Evolutionary conservation across 2,329 filamentous ascomycete genomes (phyloP).

Genomic region (Penicillium freii): DNA sequence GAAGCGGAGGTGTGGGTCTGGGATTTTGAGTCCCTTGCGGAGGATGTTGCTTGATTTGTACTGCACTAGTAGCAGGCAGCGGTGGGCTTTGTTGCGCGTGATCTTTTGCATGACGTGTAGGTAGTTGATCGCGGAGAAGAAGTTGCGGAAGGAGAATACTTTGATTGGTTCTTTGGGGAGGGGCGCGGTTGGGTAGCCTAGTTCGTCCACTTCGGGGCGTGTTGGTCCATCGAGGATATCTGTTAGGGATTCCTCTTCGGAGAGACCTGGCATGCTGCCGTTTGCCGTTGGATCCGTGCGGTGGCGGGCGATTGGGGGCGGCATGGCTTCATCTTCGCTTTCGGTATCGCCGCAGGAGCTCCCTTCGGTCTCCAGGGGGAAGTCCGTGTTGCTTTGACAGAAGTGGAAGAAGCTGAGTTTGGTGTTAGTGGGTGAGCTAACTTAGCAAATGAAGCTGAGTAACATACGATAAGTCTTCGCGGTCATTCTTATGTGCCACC

Average conservation of each 20-base stretch:
- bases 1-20: conserved; percentile 79
- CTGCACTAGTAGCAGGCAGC: conserved; percentile 87
- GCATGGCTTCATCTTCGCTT: conserved; percentile 70
- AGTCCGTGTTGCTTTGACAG: conserved; percentile 71
- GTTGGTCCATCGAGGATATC: conserved; percentile 30
- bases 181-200: conserved; percentile 72
- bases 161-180: conserved; percentile 72
- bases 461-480: conserved; percentile 72
- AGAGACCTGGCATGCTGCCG: conserved; percentile 25
- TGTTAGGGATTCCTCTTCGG: conserved; percentile 26
- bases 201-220: conserved; percentile 71
- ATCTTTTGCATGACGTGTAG: conserved; percentile 96
- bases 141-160: conserved; percentile 87
- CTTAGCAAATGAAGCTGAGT: too few relatives aligned
- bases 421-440: conserved; percentile 12
- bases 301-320: conserved; percentile 74
- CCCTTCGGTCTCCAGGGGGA: conserved; percentile 43
- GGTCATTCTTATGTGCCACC: conserved; percentile 80
- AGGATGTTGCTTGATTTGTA: conserved; percentile 94
- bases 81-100: conserved; percentile 91
- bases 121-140: conserved; percentile 93
- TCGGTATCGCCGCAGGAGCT: conserved; percentile 38
- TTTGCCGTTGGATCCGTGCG: conserved; percentile 34
- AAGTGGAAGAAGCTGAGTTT: conserved; percentile 78
- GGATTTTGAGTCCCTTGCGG: conserved; percentile 85